Base-by-base conservation (phyloP, 495 filamentous ascomycete species). In the Aspergillus leporis region DNA sequence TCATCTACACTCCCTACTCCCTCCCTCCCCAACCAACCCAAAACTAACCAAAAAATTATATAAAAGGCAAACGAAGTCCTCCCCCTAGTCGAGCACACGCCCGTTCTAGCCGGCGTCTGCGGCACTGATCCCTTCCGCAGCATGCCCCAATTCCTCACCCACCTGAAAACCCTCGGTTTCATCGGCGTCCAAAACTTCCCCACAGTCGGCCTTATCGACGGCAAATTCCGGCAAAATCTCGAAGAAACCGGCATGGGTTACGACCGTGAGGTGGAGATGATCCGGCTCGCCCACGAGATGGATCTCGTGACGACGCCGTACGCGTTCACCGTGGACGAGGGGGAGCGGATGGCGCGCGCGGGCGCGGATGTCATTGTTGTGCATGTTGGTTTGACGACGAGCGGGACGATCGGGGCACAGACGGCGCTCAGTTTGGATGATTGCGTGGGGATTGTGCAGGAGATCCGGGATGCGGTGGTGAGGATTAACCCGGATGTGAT, bases 161-260 rank as follows among this genome's bases (percentile, higher is more conserved):
- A 88, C 66, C 71, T 90, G 41, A 75, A 78, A 43, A 75, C 72
- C 6, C 62, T 88, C 14, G 86, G 86, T 1, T 88, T 89, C 59
- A 77, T 80, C 1, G 88, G 88, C 8, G 81, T 89, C 31, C 87
- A 89, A 70, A 90, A 90, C 63, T 89, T 90, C 67, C 87, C 87
- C 4, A 89, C 86, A 2, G 87, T 90, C 5, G 87, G 87, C 0
- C 70, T 90, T 8, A 85, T 90, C 54, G 87, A 90, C 68, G 87
- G 86, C 2, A 71, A 75, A 16, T 90, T 90, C 61, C 79, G 88
- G 18, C 68, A 71, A 31, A 85, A 87, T 58, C 74, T 91, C 3
- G 88, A 90, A 66, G 86, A 88, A 66, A 90, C 87, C 5, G 87
- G 81, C 16, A 91, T 90, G 86, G 80, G 81, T 4, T 90, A 84